Evolutionary conservation across 1,284 basidiomycete genomes (phyloP).

Genomic region (Pseudozyma sp.): DNA sequence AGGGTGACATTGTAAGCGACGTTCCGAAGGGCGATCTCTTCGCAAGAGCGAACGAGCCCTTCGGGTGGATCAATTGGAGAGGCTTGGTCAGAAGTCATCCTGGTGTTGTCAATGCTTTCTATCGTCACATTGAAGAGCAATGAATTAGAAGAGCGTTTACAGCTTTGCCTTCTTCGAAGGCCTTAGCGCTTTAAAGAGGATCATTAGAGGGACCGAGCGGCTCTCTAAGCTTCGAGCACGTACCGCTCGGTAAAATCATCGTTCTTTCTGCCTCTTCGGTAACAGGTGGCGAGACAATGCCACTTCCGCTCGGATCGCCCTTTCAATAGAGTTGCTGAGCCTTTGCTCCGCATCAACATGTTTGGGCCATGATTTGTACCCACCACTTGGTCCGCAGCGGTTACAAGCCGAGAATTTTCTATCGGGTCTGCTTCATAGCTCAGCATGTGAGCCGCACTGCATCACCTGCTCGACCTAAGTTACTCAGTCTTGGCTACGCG

Average conservation of each 20-base stretch:
- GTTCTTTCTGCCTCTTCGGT: background rate
- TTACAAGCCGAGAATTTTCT: too few species aligned
- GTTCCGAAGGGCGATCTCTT: conserved; percentile 53
- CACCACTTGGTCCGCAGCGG: too few species aligned
- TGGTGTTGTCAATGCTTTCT: conserved; percentile 37
- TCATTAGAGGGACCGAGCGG: background rate
- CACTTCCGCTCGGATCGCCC: background rate
- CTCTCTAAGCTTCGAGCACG: too few species aligned
- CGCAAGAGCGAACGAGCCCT: conserved; percentile 37
- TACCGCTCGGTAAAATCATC: too few species aligned
- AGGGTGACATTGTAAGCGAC: conserved; percentile 34
- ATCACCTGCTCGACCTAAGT: too few species aligned
- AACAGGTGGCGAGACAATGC: background rate
- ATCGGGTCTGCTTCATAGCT: too few species aligned
- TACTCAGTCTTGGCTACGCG: too few species aligned
- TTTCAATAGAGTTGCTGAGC: background rate
- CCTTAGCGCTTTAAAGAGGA: too few species aligned
- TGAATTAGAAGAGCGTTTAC: background rate
- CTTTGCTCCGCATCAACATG: background rate
- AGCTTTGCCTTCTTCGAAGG: too few species aligned
- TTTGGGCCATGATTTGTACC: background rate
- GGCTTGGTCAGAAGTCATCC: conserved; percentile 55
- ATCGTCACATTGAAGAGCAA: conserved; percentile 22
- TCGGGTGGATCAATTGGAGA: conserved; percentile 58
- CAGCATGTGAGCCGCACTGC: too few species aligned